Percentiles rank a stretch among this genome's conserved stretches.
phyloP scores from a whole-genome alignment of 306 rosid species.

The Sophora flavescens region DNA sequence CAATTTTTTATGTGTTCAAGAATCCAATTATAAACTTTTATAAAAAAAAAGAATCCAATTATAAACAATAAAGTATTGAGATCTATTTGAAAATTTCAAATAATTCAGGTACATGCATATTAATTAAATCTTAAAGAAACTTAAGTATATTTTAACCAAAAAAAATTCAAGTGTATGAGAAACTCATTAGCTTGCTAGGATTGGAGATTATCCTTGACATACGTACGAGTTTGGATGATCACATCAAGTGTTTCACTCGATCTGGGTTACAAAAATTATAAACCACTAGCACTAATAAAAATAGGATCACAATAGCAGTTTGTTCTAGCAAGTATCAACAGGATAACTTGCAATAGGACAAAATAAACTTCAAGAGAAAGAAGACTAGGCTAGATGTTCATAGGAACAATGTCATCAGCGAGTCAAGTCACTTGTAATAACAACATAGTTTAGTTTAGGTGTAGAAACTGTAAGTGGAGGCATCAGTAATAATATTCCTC shows the following conservation, averaged over 20 bases:
- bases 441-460: conserved; percentile 50
- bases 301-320: neutral
- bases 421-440: conserved; percentile 7
- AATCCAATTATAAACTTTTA: too few relatives aligned
- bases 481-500: conserved; percentile 78
- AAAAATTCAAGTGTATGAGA: too few relatives aligned
- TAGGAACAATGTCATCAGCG: neutral
- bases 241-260: neutral
- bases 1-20: too few relatives aligned
- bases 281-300: neutral
- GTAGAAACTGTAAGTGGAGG: conserved; percentile 89
- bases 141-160: too few relatives aligned
- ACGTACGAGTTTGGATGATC: too few relatives aligned
- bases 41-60: too few relatives aligned
- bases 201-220: too few relatives aligned
- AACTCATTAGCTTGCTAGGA: too few relatives aligned
- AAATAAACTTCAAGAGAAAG: neutral
- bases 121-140: too few relatives aligned
- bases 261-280: neutral
- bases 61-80: too few relatives aligned
- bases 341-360: neutral
- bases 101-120: too few relatives aligned
- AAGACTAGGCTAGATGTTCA: neutral
- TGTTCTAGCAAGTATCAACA: conserved; percentile 5
- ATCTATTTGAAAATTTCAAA: too few relatives aligned